Conservation (phyloP, 768 basidiomycete genomes). For the Rhizopogon sp. region DNA sequence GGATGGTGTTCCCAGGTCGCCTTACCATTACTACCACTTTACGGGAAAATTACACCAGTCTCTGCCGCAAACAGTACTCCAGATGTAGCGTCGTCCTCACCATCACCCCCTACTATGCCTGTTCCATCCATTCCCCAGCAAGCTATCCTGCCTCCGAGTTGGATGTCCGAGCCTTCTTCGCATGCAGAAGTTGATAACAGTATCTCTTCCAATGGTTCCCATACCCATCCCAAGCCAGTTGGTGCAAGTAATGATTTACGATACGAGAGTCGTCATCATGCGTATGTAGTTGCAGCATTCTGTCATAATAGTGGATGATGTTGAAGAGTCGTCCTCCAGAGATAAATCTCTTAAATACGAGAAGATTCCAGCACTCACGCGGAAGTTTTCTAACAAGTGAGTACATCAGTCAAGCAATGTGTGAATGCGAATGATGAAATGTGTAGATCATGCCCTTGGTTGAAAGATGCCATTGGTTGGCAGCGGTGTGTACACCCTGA, state of each 20-base stretch:
- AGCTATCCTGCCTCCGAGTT: too few relatives aligned
- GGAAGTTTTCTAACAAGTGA: background rate
- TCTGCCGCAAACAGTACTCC: too few relatives aligned
- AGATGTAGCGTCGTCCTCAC: background rate
- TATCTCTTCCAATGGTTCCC: background rate
- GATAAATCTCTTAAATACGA: background rate
- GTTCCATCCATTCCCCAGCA: background rate
- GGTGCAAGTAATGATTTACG: background rate
- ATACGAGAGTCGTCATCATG: background rate
- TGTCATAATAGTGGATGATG: background rate
- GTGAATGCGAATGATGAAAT: background rate
- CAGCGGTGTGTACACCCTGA: slow-evolving; percentile 38
- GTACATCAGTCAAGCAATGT: background rate
- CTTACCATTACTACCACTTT: too few relatives aligned
- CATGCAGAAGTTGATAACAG: background rate
- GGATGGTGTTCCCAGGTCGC: too few relatives aligned
- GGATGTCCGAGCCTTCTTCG: background rate
- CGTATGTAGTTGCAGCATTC: background rate
- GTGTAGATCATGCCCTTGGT: background rate
- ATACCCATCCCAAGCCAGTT: background rate
- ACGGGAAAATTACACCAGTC: background rate
- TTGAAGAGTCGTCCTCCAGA: background rate
- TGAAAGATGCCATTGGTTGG: background rate
- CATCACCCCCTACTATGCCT: background rate
- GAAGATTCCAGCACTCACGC: background rate